phyloP scores from a whole-genome alignment of 345 rosid genomes.

The Citrus glauca region DNA sequence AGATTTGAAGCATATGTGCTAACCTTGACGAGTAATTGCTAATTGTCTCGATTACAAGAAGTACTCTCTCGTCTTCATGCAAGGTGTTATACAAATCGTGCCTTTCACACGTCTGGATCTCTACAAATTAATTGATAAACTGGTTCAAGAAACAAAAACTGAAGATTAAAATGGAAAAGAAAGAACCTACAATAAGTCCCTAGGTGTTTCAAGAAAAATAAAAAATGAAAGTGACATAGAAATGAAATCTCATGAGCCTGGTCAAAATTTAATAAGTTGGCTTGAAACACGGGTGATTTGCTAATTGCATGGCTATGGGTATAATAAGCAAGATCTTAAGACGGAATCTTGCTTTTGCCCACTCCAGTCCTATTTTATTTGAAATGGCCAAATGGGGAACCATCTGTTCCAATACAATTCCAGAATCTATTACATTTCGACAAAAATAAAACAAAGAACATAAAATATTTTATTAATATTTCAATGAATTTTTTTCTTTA shows the following conservation, averaged over 20 bases:
- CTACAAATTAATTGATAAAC: neutral
- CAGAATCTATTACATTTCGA: no score
- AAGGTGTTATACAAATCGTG: neutral
- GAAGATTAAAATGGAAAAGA: no score
- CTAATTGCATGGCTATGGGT: neutral
- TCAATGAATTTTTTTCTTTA: no score
- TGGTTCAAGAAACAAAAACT: neutral
- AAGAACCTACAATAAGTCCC: neutral
- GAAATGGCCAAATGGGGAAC: no score
- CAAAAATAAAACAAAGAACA: no score
- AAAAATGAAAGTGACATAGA: neutral
- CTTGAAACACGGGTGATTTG: neutral
- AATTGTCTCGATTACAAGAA: neutral
- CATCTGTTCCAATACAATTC: no score
- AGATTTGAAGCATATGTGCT: neutral
- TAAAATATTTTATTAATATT: no score
- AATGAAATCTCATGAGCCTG: neutral
- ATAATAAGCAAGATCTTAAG: no score
- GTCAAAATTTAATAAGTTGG: neutral
- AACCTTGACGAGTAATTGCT: neutral
- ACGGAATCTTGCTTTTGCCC: no score
- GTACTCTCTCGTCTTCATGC: neutral
- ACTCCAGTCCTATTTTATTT: no score
- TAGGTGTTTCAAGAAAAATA: neutral
- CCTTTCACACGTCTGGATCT: neutral